Percentiles rank a stretch among this genome's conserved stretches.
Conservation (phyloP, 345 rosid genomes). For the Hibiscus syriacus region DNA sequence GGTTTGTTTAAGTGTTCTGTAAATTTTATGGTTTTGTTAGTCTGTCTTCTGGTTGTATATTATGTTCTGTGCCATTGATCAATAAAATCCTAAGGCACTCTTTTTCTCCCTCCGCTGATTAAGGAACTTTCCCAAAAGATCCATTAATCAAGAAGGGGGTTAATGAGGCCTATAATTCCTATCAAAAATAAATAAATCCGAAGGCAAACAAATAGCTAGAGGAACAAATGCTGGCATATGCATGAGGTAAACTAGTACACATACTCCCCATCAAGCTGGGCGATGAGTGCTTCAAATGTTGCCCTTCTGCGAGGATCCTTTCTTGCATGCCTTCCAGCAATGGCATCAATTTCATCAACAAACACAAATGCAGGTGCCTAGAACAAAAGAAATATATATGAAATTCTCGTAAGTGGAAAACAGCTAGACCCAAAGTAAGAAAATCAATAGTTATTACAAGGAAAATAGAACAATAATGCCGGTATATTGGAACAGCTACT, state of each 20-base stretch:
- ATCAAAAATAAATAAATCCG: too few species aligned
- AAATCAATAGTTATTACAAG: background rate
- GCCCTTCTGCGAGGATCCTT: slow-evolving; percentile 84
- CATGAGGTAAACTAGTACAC: slow-evolving; percentile 21
- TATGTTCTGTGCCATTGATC: too few species aligned
- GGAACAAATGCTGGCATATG: background rate
- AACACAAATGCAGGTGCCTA: slow-evolving; percentile 97
- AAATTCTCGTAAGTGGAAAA: background rate
- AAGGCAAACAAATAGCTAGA: background rate
- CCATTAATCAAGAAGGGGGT: too few species aligned
- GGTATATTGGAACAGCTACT: background rate
- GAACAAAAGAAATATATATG: slow-evolving; percentile 10
- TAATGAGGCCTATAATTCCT: too few species aligned
- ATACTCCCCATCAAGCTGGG: slow-evolving; percentile 97
- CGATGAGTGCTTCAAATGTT: slow-evolving; percentile 79
- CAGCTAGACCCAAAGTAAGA: background rate
- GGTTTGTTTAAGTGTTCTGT: too few species aligned
- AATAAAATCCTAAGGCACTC: too few species aligned
- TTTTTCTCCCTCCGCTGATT: too few species aligned
- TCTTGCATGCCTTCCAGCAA: slow-evolving; percentile 90
- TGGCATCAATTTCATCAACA: slow-evolving; percentile 97
- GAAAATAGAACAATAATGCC: background rate
- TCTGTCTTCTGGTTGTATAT: too few species aligned
- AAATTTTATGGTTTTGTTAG: too few species aligned
- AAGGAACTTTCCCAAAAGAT: too few species aligned